These are phyloP conservation scores for Lentinula sp. DNA, from an alignment of 768 basidiomycete genomes.

Conservation along the genomic window DNA sequence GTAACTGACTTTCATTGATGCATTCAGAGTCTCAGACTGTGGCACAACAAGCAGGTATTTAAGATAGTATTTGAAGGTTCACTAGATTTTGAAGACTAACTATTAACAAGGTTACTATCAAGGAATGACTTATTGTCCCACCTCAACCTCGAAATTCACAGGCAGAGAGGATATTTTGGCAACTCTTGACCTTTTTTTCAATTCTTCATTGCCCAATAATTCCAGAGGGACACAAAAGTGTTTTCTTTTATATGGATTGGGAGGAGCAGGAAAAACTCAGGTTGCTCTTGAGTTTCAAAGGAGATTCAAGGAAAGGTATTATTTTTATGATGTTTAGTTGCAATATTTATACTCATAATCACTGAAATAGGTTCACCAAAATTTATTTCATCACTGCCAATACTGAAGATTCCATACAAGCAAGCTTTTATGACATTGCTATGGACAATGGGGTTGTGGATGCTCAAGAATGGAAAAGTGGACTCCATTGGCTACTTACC, in stretches of 20 bases:
- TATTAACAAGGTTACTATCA: neutral
- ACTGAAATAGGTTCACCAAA: neutral
- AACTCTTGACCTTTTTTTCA: neutral
- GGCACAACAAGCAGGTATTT: neutral
- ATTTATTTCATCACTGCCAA: neutral
- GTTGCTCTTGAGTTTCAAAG: neutral
- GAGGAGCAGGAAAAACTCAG: constrained; percentile 6
- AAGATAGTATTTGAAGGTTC: neutral
- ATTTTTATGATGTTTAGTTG: neutral
- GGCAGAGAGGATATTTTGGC: neutral
- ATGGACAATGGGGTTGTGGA: neutral
- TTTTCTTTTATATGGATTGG: neutral
- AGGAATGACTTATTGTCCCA: neutral
- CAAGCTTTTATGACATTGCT: neutral
- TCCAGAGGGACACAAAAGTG: neutral
- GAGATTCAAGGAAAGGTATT: neutral
- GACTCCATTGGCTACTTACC: neutral
- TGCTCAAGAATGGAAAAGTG: neutral
- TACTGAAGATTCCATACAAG: neutral
- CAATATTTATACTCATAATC: too few species aligned
- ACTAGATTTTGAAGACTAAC: too few species aligned
- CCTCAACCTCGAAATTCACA: neutral
- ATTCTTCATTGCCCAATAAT: too few species aligned
- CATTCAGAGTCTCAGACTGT: neutral
- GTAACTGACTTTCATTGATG: too few species aligned